Base-by-base conservation (phyloP, 371 early-diverging fungal genomes). In the Mucor piriformis region DNA sequence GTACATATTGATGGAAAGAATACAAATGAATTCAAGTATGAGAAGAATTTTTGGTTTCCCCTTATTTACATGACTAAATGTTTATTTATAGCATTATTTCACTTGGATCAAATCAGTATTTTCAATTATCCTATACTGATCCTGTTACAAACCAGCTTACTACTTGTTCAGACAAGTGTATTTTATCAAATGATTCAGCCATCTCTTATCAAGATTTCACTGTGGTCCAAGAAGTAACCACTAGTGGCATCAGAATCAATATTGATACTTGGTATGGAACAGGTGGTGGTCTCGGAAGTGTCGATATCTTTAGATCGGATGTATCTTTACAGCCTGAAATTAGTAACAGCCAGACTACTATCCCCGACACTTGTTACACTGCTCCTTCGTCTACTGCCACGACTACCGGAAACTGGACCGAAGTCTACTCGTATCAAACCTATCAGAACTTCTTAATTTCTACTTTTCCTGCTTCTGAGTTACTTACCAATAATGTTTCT, bases 251-350 rank as follows among this genome's bases (percentile, higher is more conserved):
- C 18, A 77, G 83, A 48, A 76, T 92, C 55, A 79, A 87, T 54
- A 80, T 92, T 51, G 69, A 80, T 33, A 75, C 84, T 7, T 92
- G 86, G 88, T 88, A 85, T 50, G 92, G 92, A 11, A 53, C 56
- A 32, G 87, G 90, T n/a, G 92, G 90, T 50, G 92, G 92, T 3
- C 76, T 92, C 10, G 78, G 81, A 43, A 74, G 79, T 38, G 76
- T 92, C 33, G 78, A 87, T 52, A 72, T 92, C 7, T 92, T 78
- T 52, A 87, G 87, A 52, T 73, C 83, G 50, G 85, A 85, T 67
- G 70, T 77, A 13, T 67, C 80, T 37, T 71, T 82, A 2, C 75
- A 79, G 21, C 81, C 84, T 0, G 69, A 65, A 25, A 15, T 16
- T 2, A 32, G 37, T 15, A 50, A 37, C 8, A 23, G 21, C 27